phyloP scores from a whole-genome alignment of 1,284 basidiomycete genomes.

The Irpex lacteus region DNA sequence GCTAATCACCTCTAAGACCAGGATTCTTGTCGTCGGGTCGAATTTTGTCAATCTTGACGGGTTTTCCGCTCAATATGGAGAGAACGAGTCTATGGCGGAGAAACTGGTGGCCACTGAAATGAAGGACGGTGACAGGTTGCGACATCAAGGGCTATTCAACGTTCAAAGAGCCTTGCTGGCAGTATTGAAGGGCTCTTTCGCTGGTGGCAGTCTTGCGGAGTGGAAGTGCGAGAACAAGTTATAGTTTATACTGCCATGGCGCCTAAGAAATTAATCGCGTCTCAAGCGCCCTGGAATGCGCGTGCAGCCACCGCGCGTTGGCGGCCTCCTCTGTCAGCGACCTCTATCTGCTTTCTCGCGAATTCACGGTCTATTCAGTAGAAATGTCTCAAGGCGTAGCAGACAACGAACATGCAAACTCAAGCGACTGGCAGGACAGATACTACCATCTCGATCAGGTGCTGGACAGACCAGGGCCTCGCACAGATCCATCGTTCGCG shows the following conservation, averaged over 20 bases:
- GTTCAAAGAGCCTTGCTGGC: not conserved
- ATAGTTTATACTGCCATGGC: not conserved
- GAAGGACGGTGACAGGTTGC: slow-evolving; percentile 40
- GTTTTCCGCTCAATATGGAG: slow-evolving; percentile 84
- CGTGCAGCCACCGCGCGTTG: slow-evolving; percentile 2
- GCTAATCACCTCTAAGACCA: slow-evolving; percentile 76
- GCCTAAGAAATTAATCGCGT: slow-evolving; percentile 32
- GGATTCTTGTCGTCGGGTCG: slow-evolving; percentile 92
- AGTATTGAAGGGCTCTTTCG: not conserved
- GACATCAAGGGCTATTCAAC: slow-evolving; percentile 32
- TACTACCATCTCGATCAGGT: slow-evolving; percentile 82
- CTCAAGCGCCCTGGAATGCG: not conserved
- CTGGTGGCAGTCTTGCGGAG: not conserved
- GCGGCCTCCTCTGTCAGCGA: not conserved
- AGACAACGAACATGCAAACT: slow-evolving; percentile 27
- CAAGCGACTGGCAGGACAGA: slow-evolving; percentile 66
- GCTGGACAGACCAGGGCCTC: slow-evolving; percentile 76
- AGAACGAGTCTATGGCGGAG: slow-evolving; percentile 86
- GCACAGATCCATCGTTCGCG: slow-evolving; percentile 72
- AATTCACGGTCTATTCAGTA: not conserved
- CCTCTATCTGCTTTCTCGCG: not conserved
- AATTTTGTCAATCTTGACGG: slow-evolving; percentile 87
- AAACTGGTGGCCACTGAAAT: slow-evolving; percentile 80
- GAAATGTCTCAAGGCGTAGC: slow-evolving; percentile 30
- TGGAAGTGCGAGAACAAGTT: not conserved